A percentile compares a stretch with the other conserved stretches of the same genome.
phyloP scores from a whole-genome alignment of 1,284 basidiomycete genomes.

The Ustilago tritici region DNA sequence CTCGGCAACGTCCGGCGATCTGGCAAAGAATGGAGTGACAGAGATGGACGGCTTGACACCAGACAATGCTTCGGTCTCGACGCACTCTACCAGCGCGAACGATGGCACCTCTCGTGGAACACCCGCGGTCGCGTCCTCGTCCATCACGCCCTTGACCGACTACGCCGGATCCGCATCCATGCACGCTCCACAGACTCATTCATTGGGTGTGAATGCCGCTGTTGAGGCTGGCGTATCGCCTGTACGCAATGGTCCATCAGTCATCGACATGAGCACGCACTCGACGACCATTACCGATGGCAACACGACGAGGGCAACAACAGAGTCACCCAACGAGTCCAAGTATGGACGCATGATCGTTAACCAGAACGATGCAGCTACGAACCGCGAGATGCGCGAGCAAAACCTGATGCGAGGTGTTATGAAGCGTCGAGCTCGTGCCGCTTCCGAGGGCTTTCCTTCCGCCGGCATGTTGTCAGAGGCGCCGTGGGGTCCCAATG shows the following conservation, averaged over 20 bases:
- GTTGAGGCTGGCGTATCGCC: conserved; percentile 14
- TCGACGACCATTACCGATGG: conserved; percentile 7
- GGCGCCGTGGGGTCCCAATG: conserved; percentile 15
- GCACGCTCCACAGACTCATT: neutral
- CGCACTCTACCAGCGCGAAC: conserved; percentile 37
- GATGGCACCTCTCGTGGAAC: conserved; percentile 27
- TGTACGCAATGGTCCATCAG: conserved; percentile 15
- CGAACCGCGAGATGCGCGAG: conserved; percentile 28
- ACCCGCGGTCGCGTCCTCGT: conserved; percentile 14
- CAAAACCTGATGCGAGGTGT: conserved; percentile 39
- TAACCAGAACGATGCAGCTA: conserved; percentile 31
- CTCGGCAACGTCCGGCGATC: conserved; percentile 18
- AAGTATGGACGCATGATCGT: conserved; percentile 33
- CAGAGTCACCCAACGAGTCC: conserved; percentile 45
- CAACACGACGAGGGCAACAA: conserved; percentile 18
- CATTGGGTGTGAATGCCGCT: neutral
- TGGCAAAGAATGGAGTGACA: conserved; percentile 9
- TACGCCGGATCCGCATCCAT: conserved; percentile 15
- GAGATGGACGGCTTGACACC: conserved; percentile 20
- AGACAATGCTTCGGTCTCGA: conserved; percentile 42
- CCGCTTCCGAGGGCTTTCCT: conserved; percentile 47
- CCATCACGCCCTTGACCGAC: conserved; percentile 30
- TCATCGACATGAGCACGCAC: conserved; percentile 2
- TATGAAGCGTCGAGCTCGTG: conserved; percentile 37
- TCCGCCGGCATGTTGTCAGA: conserved; percentile 20